A percentile compares a stretch with the other conserved stretches of the same genome.
These are phyloP conservation scores for Rachicladosporium sp. DNA, from an alignment of 2,329 filamentous ascomycete species.

Conservation along the genomic window DNA sequence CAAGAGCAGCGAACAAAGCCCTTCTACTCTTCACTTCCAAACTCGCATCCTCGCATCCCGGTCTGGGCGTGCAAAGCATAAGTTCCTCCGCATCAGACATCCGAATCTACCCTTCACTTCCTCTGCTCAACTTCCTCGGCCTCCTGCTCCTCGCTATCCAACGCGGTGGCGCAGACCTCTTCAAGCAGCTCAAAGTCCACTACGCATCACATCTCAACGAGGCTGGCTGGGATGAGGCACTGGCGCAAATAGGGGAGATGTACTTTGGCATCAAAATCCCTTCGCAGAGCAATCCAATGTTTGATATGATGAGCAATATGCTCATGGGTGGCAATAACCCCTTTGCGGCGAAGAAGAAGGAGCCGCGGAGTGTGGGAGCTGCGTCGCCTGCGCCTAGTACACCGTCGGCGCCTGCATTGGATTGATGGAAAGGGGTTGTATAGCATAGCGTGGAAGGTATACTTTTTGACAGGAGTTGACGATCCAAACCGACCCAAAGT, in stretches of 20 bases:
- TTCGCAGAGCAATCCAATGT: conserved; percentile 76
- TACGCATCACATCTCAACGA: conserved; percentile 73
- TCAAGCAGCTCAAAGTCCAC: conserved; percentile 67
- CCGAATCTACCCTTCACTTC: conserved; percentile 76
- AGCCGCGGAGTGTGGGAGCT: conserved; percentile 36
- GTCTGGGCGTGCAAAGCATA: conserved; percentile 68
- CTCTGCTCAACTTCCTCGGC: conserved; percentile 85
- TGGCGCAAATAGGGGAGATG: conserved; percentile 86
- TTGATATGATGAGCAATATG: conserved; percentile 97
- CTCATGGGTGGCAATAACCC: conserved; percentile 62
- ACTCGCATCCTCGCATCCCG: conserved; percentile 46
- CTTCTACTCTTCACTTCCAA: conserved; percentile 63
- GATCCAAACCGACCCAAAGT: too few species aligned
- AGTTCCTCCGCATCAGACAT: conserved; percentile 58
- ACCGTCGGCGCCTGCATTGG: conserved; percentile 21
- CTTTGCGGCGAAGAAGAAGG: conserved; percentile 32
- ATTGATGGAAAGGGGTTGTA: conserved; percentile 9
- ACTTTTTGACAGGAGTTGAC: neutral
- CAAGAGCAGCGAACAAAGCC: conserved; percentile 75
- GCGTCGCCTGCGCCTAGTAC: conserved; percentile 25
- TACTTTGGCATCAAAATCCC: conserved; percentile 90
- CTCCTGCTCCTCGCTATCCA: conserved; percentile 74
- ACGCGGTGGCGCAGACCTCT: conserved; percentile 64
- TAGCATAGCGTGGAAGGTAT: conserved; percentile 1
- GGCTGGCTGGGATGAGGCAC: conserved; percentile 58